Evolutionary conservation across 31 red algal species (phyloP).

Genomic region (Porphyra umbilicalis): DNA sequence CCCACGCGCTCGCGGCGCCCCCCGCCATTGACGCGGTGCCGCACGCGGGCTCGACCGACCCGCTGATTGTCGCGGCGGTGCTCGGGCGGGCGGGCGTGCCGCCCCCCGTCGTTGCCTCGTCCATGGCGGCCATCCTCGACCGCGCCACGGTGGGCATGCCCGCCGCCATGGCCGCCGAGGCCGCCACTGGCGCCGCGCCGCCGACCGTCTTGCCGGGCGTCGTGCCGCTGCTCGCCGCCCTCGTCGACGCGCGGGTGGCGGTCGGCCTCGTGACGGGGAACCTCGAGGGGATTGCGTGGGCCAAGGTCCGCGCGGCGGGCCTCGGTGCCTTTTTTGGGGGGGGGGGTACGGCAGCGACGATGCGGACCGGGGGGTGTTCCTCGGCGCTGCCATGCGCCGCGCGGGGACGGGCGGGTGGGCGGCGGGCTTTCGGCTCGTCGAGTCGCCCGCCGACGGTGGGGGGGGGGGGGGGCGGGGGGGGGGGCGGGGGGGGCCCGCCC

Average conservation of each 20-base stretch:
- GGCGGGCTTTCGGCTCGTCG: background rate
- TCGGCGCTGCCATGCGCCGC: slow-evolving; percentile 28
- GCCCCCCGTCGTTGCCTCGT: background rate
- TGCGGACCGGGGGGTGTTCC: slow-evolving; percentile 27
- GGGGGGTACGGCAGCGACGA: slow-evolving; percentile 62
- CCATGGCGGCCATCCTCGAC: background rate
- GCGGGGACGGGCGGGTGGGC: background rate
- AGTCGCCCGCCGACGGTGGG: background rate
- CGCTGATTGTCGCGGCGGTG: slow-evolving; percentile 47
- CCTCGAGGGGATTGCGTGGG: slow-evolving; percentile 35
- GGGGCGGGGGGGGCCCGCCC: background rate
- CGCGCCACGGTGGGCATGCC: background rate
- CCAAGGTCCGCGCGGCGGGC: slow-evolving; percentile 32
- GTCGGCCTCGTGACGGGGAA: slow-evolving; percentile 57
- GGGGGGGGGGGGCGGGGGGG: background rate
- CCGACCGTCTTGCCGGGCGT: slow-evolving; percentile 60
- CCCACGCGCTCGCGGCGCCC: slow-evolving; percentile 21
- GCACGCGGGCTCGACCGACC: slow-evolving; percentile 63
- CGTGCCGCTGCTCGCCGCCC: background rate
- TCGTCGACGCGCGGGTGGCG: slow-evolving; percentile 13
- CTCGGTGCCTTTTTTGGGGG: slow-evolving; percentile 28
- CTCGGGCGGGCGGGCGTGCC: slow-evolving; percentile 7
- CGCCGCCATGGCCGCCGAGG: slow-evolving; percentile 4
- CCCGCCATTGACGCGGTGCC: slow-evolving; percentile 38
- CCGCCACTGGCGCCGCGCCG: background rate